Base-by-base conservation (phyloP, 2,329 filamentous ascomycete genomes). In the Pyrenophora teres region DNA sequence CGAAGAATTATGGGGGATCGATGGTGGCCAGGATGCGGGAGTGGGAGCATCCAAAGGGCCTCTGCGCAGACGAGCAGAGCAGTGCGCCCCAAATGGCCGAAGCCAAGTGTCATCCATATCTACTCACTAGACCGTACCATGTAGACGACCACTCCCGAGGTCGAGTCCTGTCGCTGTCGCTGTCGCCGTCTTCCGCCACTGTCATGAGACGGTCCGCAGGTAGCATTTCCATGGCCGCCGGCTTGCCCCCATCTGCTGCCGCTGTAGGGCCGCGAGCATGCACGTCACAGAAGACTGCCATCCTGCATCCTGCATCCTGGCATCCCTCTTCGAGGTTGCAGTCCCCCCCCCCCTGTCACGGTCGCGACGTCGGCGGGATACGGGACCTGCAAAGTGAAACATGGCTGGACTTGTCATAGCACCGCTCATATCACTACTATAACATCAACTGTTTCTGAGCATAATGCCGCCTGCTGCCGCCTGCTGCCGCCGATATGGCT, bases 331-430 rank as follows among this genome's bases (percentile, higher is more conserved):
- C 35, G 35, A 32, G 30, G 37, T 18, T 38, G 43, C 48, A 44
- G 45, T 42, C 23, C 23, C 23, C 9, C 6, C 16, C 18, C 53
- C 53, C 49, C 47, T 44, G 52, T 36, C 30, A 18, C 18, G 8
- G 39, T 40, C 41, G 40, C 40, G 37, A 42, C 42, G 19, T 46
- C 54, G 54, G 42, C 46, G 23, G 42, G 39, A 27, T 36, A 40
- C 50, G 45, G 37, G 47, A 32, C 36, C n/a, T 35, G 37, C 15
- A 39, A 27, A 51, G 48, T 60, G 57, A 60, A 60, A 60, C 57
- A 43, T 48, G 19, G 48, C 53, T 46, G 43, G 46, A 53, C 52
- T 42, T 12, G 37, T 21, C 42, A 45, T 39, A 54, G 36, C 40
- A 12, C 55, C 41, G 39, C 32, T 46, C 19, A 27, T 42, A 41